Evolutionary conservation across 2,329 filamentous ascomycete genomes (phyloP).

Genomic region (Ramichloridium luteum): DNA sequence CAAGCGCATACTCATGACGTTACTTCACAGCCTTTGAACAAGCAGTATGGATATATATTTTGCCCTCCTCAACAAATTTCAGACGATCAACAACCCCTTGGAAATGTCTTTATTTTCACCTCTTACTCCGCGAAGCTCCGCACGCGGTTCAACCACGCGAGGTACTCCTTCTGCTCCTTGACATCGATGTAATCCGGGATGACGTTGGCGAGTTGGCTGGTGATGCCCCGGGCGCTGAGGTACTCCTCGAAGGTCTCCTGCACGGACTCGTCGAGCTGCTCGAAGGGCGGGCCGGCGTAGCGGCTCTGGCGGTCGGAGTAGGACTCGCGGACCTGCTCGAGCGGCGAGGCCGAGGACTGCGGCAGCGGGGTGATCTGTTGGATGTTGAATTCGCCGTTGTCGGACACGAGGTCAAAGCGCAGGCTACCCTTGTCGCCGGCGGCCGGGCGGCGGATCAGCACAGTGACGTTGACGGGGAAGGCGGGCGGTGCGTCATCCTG

Average conservation of each 20-base stretch:
- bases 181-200: conserved; percentile 92
- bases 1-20: too few relatives aligned
- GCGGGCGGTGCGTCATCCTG: conserved; percentile 42
- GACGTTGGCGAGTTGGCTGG: conserved; percentile 74
- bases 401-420: conserved; percentile 72
- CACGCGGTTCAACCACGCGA: conserved; percentile 73
- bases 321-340: conserved; percentile 54
- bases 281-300: conserved; percentile 86
- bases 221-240: conserved; percentile 87
- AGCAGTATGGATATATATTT: too few relatives aligned
- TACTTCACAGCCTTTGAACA: too few relatives aligned
- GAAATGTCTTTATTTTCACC: too few relatives aligned
- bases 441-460: conserved; percentile 77
- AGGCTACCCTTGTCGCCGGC: conserved; percentile 60
- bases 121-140: conserved; percentile 64
- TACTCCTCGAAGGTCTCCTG: conserved; percentile 87
- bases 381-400: conserved; percentile 75
- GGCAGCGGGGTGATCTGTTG: conserved; percentile 85
- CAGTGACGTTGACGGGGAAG: conserved; percentile 71
- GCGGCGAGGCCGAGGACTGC: conserved; percentile 46
- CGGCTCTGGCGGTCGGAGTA: conserved; percentile 46
- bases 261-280: conserved; percentile 89
- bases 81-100: too few relatives aligned
- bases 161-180: conserved; percentile 98
- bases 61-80: too few relatives aligned